Conservation (phyloP, 495 filamentous ascomycete genomes). For the Bathelium albidoporum region DNA sequence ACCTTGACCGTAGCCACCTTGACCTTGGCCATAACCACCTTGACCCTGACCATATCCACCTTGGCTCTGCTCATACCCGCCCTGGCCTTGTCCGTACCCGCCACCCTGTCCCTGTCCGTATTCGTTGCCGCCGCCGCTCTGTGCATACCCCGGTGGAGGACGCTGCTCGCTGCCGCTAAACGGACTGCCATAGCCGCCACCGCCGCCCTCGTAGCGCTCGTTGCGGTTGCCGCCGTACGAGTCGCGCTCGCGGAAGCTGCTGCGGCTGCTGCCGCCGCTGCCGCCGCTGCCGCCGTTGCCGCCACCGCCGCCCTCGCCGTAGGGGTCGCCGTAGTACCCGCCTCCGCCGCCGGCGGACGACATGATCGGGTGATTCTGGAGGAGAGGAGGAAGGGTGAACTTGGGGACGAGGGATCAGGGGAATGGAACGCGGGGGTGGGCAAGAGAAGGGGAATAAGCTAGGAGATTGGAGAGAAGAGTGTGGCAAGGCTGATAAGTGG, state of each 20-base stretch:
- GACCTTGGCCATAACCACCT: background rate
- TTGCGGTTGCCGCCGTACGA: constrained; percentile 6
- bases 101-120: constrained; percentile 1
- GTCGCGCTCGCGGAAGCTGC: constrained; percentile 13
- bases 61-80: constrained; percentile 5
- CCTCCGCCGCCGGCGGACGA: background rate
- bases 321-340: background rate
- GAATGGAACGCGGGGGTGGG: background rate
- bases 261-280: constrained; percentile 3
- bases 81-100: constrained; percentile 8
- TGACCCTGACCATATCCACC: background rate
- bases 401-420: background rate
- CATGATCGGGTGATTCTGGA: background rate
- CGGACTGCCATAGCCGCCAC: constrained; percentile 3
- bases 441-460: background rate
- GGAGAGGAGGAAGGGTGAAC: background rate
- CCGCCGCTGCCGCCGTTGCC: constrained; percentile 1
- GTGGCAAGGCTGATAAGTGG: too few relatives aligned
- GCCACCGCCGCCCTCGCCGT: background rate
- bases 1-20: background rate
- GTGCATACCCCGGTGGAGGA: constrained; percentile 1
- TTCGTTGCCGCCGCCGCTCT: constrained; percentile 5
- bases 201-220: constrained; percentile 5
- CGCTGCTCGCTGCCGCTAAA: constrained; percentile 3
- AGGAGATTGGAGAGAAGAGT: too few relatives aligned